phyloP scores from a whole-genome alignment of 2,329 filamentous ascomycete species.

The Pseudogymnoascus sp. region DNA sequence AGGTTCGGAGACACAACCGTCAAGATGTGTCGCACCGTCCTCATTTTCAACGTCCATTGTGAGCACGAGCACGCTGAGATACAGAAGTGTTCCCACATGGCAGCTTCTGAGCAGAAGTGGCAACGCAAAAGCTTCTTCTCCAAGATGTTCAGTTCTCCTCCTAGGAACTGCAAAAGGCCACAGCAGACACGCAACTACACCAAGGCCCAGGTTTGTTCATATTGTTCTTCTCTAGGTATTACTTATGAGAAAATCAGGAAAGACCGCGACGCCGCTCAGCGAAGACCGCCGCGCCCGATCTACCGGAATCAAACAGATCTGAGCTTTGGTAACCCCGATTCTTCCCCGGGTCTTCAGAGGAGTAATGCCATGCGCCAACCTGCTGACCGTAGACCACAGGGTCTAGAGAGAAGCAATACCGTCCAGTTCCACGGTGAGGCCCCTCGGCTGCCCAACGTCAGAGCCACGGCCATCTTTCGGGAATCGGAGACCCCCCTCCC shows the following conservation, averaged over 20 bases:
- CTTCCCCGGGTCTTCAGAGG: not conserved
- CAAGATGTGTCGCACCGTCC: not conserved
- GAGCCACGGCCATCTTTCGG: not conserved
- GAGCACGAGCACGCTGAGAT: not conserved
- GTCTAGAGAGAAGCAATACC: not conserved
- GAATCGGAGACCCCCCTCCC: not conserved
- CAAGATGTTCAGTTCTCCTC: not conserved
- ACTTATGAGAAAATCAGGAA: not conserved
- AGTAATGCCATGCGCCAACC: not conserved
- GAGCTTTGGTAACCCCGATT: not conserved
- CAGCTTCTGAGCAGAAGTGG: not conserved
- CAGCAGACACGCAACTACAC: not conserved
- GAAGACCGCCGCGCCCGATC: not conserved
- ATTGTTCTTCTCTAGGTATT: not conserved
- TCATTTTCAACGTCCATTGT: not conserved
- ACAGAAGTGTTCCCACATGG: not conserved
- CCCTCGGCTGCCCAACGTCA: not conserved
- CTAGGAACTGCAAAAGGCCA: not conserved
- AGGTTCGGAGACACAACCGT: not conserved
- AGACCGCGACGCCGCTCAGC: not conserved
- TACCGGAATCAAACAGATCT: not conserved
- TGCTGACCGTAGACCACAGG: not conserved
- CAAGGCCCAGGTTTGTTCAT: not conserved
- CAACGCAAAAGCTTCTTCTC: not conserved
- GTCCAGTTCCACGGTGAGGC: not conserved